Percentiles rank a stretch among this genome's conserved stretches.
These are phyloP conservation scores for Penicillium concentricum DNA, from an alignment of 2,329 filamentous ascomycete species.

Conservation along the genomic window DNA sequence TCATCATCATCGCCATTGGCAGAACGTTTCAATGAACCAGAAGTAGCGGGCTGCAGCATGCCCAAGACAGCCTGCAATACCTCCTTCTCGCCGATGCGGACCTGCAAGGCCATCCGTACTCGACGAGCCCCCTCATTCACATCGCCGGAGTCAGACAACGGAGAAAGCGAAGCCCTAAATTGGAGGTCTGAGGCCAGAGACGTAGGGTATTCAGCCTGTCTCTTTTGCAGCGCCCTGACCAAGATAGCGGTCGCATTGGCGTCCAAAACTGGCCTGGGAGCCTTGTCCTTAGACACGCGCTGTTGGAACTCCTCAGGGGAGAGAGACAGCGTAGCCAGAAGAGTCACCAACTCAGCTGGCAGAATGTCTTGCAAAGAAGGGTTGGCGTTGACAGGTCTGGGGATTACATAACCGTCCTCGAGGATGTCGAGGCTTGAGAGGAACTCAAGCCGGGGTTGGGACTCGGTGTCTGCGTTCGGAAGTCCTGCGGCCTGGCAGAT, in stretches of 20 bases:
- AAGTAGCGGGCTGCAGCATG: conserved; percentile 31
- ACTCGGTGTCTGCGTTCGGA: conserved; percentile 26
- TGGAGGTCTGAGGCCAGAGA: conserved; percentile 53
- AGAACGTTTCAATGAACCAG: conserved; percentile 31
- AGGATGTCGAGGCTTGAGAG: conserved; percentile 63
- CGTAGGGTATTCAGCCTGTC: conserved; percentile 52
- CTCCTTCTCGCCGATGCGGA: conserved; percentile 71
- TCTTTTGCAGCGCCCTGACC: conserved; percentile 32
- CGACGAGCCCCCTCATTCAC: conserved; percentile 38
- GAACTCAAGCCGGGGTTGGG: conserved; percentile 47
- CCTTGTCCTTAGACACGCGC: conserved; percentile 36
- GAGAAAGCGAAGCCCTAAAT: conserved; percentile 36
- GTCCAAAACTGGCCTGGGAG: conserved; percentile 35
- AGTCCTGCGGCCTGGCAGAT: conserved; percentile 49
- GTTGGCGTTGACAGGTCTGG: conserved; percentile 27
- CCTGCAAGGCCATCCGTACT: conserved; percentile 61
- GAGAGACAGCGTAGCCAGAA: conserved; percentile 37
- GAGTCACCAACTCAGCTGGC: conserved; percentile 40
- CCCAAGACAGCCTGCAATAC: conserved; percentile 58
- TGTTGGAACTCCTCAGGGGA: conserved; percentile 35
- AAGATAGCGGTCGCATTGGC: conserved; percentile 34
- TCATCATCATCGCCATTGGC: conserved; percentile 25
- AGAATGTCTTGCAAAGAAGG: conserved; percentile 34
- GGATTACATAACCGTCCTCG: conserved; percentile 71
- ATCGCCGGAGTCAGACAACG: conserved; percentile 29